Conservation (phyloP, 768 basidiomycete species). For the Lactifluus hygrophoroides region DNA sequence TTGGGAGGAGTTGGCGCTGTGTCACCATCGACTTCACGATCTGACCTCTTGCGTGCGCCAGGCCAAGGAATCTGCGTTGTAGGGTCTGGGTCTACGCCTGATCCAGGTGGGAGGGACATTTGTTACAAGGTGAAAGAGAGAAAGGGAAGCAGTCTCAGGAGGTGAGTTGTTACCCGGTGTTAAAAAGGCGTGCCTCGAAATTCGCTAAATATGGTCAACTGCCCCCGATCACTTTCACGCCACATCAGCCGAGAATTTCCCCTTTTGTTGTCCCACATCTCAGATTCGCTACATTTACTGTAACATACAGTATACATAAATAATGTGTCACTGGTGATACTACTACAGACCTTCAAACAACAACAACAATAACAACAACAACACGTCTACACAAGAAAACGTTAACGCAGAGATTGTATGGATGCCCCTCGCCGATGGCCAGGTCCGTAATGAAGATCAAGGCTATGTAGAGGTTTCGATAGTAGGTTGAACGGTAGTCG, state of each 20-base stretch:
- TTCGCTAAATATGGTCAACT: no score
- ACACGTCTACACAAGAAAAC: neutral
- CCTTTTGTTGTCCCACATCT: no score
- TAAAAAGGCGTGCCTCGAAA: neutral
- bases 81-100: constrained; percentile 59
- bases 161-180: no score
- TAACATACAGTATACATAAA: no score
- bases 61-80: constrained; percentile 78
- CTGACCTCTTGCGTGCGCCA: constrained; percentile 22
- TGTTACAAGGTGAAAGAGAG: neutral
- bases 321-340: neutral
- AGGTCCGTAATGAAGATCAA: constrained; percentile 28
- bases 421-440: constrained; percentile 40
- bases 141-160: no score
- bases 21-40: constrained; percentile 19
- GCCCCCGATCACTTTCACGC: no score
- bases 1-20: neutral
- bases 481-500: constrained; percentile 58
- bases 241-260: no score
- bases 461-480: constrained; percentile 38
- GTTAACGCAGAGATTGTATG: constrained; percentile 25
- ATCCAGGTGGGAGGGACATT: constrained; percentile 54
- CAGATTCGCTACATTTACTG: no score
- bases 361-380: neutral
- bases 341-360: constrained; percentile 2